Conservation (phyloP, 805 yeast species). For the Peterozyma xylosa region DNA sequence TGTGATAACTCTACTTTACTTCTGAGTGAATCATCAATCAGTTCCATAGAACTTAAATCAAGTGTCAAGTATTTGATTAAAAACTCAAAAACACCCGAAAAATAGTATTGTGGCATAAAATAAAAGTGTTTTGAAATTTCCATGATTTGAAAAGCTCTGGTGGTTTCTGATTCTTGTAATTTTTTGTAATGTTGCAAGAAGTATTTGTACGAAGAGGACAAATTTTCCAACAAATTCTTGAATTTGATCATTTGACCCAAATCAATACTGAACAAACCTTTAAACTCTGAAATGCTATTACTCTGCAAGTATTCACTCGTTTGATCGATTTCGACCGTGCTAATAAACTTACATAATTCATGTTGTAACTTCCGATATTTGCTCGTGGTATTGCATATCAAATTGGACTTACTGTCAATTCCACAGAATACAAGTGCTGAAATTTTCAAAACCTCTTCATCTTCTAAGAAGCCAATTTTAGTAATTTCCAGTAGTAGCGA, state of each 20-base stretch:
- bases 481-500: conserved; percentile 47
- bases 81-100: conserved; percentile 26
- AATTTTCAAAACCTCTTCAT: conserved; percentile 40
- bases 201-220: conserved; percentile 21
- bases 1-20: conserved; percentile 20
- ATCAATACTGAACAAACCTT: conserved; percentile 17
- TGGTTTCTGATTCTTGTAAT: conserved; percentile 9
- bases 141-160: conserved; percentile 12
- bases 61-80: conserved; percentile 32
- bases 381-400: conserved; percentile 4
- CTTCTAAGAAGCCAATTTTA: conserved; percentile 56
- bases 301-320: conserved; percentile 28
- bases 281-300: conserved; percentile 20
- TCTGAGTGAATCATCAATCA: conserved; percentile 23
- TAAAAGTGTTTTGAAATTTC: conserved; percentile 25
- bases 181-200: conserved; percentile 14
- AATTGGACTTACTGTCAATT: conserved; percentile 14
- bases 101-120: conserved; percentile 22
- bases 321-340: conserved; percentile 32
- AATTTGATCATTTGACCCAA: conserved; percentile 20
- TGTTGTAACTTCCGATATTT: conserved; percentile 22
- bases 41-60: conserved; percentile 31
- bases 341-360: conserved; percentile 51
- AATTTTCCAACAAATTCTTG: conserved; percentile 17
- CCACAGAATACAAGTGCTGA: conserved; percentile 34